Percentiles rank a stretch among this genome's conserved stretches.
Evolutionary conservation across 2,329 filamentous ascomycete species (phyloP).

Genomic region (Alternaria alternata): DNA sequence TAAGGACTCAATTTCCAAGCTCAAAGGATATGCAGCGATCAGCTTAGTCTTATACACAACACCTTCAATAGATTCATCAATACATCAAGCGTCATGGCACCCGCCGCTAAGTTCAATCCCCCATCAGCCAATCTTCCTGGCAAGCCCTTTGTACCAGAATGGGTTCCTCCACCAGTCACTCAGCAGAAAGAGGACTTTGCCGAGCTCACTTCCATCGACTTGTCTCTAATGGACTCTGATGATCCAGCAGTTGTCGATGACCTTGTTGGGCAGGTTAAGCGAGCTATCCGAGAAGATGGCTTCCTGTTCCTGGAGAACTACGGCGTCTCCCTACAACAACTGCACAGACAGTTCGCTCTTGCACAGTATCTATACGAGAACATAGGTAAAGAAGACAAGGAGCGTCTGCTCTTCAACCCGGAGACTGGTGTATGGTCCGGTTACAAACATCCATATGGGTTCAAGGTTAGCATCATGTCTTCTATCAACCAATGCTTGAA

Average conservation of each 20-base stretch:
- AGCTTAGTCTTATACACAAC: background rate
- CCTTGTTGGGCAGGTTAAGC: slow-evolving; percentile 53
- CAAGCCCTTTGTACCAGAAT: slow-evolving; percentile 24
- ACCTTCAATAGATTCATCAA: background rate
- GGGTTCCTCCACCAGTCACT: slow-evolving; percentile 55
- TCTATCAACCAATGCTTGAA: background rate
- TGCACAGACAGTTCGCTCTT: slow-evolving; percentile 60
- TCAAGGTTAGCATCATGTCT: background rate
- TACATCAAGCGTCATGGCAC: slow-evolving; percentile 20
- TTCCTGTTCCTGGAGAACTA: slow-evolving; percentile 60
- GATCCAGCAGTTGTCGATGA: slow-evolving; percentile 51
- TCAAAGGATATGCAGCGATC: background rate
- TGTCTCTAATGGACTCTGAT: slow-evolving; percentile 43
- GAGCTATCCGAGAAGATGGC: slow-evolving; percentile 45
- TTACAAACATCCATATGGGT: slow-evolving; percentile 56
- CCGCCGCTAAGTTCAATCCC: slow-evolving; percentile 28
- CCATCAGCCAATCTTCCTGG: slow-evolving; percentile 27
- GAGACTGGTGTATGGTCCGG: slow-evolving; percentile 60
- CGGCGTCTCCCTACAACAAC: slow-evolving; percentile 52
- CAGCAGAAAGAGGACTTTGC: slow-evolving; percentile 55
- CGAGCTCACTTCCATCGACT: slow-evolving; percentile 42
- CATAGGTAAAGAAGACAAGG: slow-evolving; percentile 60
- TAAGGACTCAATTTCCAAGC: background rate
- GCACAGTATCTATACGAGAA: slow-evolving; percentile 61
- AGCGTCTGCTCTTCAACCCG: slow-evolving; percentile 58